phyloP scores from a whole-genome alignment of 73 alveolate species.

The Paramecium tetraurelia region DNA sequence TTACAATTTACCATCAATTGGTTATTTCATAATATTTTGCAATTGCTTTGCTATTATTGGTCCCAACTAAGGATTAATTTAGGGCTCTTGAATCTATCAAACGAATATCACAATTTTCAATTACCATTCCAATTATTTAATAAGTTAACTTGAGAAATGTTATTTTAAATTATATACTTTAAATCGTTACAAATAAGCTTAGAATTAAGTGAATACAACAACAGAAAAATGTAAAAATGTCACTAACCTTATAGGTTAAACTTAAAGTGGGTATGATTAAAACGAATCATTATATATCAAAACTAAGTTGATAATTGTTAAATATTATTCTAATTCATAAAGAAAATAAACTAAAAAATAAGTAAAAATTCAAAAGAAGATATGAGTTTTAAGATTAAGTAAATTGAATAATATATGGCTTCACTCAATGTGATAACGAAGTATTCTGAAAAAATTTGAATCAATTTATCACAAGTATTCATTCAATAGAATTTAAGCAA shows the following conservation, averaged over 20 bases:
- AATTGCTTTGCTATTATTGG: conserved; percentile 6
- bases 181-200: not conserved
- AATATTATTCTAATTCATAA: too few species aligned
- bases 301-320: too few species aligned
- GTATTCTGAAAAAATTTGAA: too few species aligned
- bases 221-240: not conserved
- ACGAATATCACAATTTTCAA: not conserved
- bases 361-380: too few species aligned
- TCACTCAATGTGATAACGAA: too few species aligned
- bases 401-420: too few species aligned
- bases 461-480: too few species aligned
- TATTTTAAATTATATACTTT: not conserved
- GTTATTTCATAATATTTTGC: not conserved
- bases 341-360: too few species aligned
- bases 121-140: not conserved
- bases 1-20: not conserved
- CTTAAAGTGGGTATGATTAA: too few species aligned
- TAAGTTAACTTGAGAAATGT: not conserved
- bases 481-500: too few species aligned
- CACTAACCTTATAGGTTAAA: not conserved
- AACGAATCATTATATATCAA: too few species aligned
- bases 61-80: conserved; percentile 27
- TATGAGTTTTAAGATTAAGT: too few species aligned
- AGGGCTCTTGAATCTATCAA: not conserved
- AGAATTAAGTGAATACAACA: not conserved